phyloP scores from a whole-genome alignment of 768 basidiomycete species.

The Amanita brunnescens region DNA sequence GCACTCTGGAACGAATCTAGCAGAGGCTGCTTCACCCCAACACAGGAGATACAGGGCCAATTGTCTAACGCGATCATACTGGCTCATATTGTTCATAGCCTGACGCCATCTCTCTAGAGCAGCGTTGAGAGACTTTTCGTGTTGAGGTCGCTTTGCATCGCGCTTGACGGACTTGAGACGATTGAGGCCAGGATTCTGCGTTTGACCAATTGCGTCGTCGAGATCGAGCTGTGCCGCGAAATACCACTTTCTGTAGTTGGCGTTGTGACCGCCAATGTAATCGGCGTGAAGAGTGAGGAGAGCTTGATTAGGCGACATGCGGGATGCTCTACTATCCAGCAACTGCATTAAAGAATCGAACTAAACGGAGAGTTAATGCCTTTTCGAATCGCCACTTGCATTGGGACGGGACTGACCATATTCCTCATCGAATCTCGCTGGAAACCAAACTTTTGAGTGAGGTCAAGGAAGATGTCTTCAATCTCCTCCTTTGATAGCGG shows the following conservation, averaged over 20 bases:
- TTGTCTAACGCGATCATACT: conserved; percentile 94
- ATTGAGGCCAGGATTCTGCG: conserved; percentile 84
- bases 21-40: conserved; percentile 98
- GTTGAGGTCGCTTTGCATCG: conserved; percentile 39
- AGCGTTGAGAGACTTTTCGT: conserved; percentile 60
- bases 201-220: conserved; percentile 91
- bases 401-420: conserved; percentile 48
- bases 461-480: conserved; percentile 94
- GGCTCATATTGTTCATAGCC: conserved; percentile 98
- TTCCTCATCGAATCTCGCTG: conserved; percentile 93
- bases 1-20: conserved; percentile 93
- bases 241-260: conserved; percentile 99
- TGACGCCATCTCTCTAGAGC: conserved; percentile 92
- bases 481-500: conserved; percentile 99
- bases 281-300: conserved; percentile 94
- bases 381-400: conserved; percentile 1
- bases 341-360: conserved; percentile 99
- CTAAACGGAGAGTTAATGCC: conserved; percentile 26
- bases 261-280: conserved; percentile 96
- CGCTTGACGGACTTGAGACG: conserved; percentile 65
- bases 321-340: conserved; percentile 91
- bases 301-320: conserved; percentile 96
- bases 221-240: conserved; percentile 98
- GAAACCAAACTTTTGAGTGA: conserved; percentile 98
- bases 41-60: conserved; percentile 91